Conservation (phyloP, 1,284 basidiomycete species). For the Porogramme epimiltina region DNA sequence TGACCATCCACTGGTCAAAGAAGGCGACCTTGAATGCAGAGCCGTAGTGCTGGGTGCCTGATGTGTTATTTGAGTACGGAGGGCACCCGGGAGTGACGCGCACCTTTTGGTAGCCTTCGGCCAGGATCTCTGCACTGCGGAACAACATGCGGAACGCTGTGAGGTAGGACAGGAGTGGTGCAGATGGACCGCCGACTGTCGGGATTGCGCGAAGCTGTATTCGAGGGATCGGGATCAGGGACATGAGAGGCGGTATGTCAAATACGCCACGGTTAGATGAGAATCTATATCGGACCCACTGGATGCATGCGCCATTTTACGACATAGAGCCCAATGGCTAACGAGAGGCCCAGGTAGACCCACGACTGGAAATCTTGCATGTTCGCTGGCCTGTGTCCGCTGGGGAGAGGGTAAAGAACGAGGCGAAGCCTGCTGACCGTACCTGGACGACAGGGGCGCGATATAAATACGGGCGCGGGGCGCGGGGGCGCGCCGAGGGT, state of each 20-base stretch:
- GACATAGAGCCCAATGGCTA: not conserved
- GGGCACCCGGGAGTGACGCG: not conserved
- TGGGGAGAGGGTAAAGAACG: too few relatives aligned
- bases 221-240: too few relatives aligned
- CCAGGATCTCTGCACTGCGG: constrained; percentile 23
- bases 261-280: too few relatives aligned
- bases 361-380: too few relatives aligned
- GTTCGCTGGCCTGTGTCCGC: too few relatives aligned
- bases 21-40: constrained; percentile 42
- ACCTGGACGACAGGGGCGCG: too few relatives aligned
- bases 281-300: not conserved
- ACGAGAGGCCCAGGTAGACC: too few relatives aligned
- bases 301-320: not conserved
- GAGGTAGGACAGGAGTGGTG: constrained; percentile 20
- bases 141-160: constrained; percentile 16
- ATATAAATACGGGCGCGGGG: too few relatives aligned
- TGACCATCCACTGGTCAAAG: constrained; percentile 39
- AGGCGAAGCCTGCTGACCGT: too few relatives aligned
- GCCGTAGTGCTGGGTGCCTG: constrained; percentile 32
- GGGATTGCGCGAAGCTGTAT: not conserved
- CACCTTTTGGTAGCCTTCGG: constrained; percentile 34
- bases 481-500: too few relatives aligned
- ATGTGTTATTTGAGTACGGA: too few relatives aligned
- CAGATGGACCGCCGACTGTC: constrained; percentile 4
- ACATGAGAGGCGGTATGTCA: not conserved